Evolutionary conservation across 139 green algal genomes (phyloP), one percentile per base, ranked within the genome.

Genomic region (Diplosphaera chodatii): DNA sequence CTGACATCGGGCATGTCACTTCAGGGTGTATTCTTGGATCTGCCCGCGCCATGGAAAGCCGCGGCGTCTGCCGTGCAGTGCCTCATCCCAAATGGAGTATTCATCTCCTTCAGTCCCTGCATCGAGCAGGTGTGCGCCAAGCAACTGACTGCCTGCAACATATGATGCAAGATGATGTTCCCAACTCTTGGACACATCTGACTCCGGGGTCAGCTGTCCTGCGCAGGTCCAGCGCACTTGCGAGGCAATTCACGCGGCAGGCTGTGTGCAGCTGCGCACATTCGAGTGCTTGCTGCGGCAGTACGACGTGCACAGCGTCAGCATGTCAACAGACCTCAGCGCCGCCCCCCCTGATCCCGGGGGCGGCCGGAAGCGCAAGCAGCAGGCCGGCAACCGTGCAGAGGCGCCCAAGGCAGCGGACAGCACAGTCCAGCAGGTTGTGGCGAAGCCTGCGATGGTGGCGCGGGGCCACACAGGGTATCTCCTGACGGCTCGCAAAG

Each of bases 31-130:
- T 98, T 99, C 71, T 84, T 99, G 28, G 95, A 99, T 83, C 82
- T 99, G 55, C 95, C 95, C 3, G 86, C 82, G 2, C 96, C 95
- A 1, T 93, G 88, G 82, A 88, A 91, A 79, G 85, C 82, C 40
- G 78, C 96, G 27, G 64, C 74, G 8, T 90, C 81, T 23, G 88
- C 85, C 3, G 88, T 85, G 4, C 28, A 13, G 31, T 91, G 85
- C 70, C 71, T 98, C 65, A 73, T 78, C 21, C 80, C 83, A 2
- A 82, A 92, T 32, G 91, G 88, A 30, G 77, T 84, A 27, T 89
- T 99, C 71, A 97, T 92, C 79, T 84, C 87, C 40, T 99, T 99
- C 85, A 97, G 89, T 67, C 95, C 96, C 18, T 99, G 95, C 89
- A 97, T 99, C 21, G 95, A 99, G 80, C 95, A 99, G 83, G 83